phyloP scores from a whole-genome alignment of 345 rosid genomes.

The Pseudoturritis turrita region DNA sequence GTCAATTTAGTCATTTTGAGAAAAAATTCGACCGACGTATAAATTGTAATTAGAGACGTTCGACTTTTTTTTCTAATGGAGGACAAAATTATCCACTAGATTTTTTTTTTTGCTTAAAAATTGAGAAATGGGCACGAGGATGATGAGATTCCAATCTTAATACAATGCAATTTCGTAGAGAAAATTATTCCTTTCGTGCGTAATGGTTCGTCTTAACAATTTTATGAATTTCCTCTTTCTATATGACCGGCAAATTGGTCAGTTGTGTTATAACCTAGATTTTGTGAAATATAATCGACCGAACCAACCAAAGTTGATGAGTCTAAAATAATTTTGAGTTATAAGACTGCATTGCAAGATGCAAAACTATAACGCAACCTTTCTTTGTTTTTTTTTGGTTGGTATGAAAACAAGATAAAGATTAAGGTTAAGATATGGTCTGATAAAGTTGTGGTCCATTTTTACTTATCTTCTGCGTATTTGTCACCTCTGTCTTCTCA shows the following conservation, averaged over 20 bases:
- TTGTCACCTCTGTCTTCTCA: neutral
- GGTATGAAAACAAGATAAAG: neutral
- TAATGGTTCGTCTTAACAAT: neutral
- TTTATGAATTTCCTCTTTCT: neutral
- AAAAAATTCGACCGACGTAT: neutral
- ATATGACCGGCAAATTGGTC: neutral
- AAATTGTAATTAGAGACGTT: conserved; percentile 31
- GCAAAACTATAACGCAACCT: neutral
- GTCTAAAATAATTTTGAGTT: neutral
- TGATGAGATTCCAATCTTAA: conserved; percentile 20
- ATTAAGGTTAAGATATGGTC: neutral
- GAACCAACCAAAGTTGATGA: neutral
- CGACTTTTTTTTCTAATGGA: conserved; percentile 1
- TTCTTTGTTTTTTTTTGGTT: neutral
- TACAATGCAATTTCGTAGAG: neutral
- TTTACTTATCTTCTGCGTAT: neutral
- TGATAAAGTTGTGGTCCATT: conserved; percentile 14
- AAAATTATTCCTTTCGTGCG: neutral
- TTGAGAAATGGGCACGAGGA: conserved; percentile 19
- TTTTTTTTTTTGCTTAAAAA: neutral
- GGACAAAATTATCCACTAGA: neutral
- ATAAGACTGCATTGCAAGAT: neutral
- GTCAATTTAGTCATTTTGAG: conserved; percentile 18
- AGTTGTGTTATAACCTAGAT: neutral
- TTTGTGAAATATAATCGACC: neutral